phyloP scores from a whole-genome alignment of 2,329 filamentous ascomycete genomes.

The Allantophomopsis cytisporea region DNA sequence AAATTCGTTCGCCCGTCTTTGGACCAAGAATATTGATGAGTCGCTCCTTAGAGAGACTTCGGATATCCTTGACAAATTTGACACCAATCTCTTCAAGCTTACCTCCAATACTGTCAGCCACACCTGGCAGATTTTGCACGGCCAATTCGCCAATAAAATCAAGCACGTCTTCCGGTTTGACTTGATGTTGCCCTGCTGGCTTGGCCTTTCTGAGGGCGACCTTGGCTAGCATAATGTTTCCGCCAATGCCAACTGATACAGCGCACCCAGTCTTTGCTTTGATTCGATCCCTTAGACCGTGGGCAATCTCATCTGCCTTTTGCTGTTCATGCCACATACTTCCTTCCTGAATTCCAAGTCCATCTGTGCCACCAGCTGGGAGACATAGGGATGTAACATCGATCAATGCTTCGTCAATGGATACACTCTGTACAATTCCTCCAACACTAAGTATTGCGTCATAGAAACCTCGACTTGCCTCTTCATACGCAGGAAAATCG shows the following conservation, averaged over 20 bases:
- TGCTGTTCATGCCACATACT: conserved; percentile 67
- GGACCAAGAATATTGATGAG: conserved; percentile 65
- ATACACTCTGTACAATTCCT: conserved; percentile 86
- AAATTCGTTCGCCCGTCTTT: conserved; percentile 84
- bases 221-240: conserved; percentile 83
- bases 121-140: conserved; percentile 75
- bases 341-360: conserved; percentile 48
- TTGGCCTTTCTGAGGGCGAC: conserved; percentile 85
- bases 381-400: conserved; percentile 67
- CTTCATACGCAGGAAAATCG: conserved; percentile 89
- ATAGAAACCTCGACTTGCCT: conserved; percentile 80
- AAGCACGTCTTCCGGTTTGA: conserved; percentile 69
- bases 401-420: conserved; percentile 86
- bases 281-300: conserved; percentile 51
- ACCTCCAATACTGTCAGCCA: conserved; percentile 78
- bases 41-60: conserved; percentile 62
- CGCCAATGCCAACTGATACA: conserved; percentile 86
- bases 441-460: conserved; percentile 66
- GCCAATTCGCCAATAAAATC: conserved; percentile 65
- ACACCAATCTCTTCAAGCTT: conserved; percentile 83
- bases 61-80: conserved; percentile 70
- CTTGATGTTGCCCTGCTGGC: conserved; percentile 81
- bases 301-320: conserved; percentile 60
- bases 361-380: conserved; percentile 50
- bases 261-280: conserved; percentile 67